These are phyloP conservation scores for Aspergillus indologenus DNA, from an alignment of 495 filamentous ascomycete genomes.

Conservation along the genomic window DNA sequence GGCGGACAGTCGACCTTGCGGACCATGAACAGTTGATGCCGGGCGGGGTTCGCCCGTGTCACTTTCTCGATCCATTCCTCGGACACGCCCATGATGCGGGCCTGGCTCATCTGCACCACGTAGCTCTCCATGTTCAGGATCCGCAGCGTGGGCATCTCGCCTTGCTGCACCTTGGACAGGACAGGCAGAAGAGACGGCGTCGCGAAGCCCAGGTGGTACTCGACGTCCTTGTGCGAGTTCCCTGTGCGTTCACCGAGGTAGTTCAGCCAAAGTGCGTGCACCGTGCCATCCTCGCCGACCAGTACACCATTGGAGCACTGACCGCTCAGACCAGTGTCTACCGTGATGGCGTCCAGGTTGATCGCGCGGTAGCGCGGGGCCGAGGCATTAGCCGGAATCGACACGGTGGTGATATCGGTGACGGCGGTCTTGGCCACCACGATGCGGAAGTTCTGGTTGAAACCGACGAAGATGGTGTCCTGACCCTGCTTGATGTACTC, in stretches of 20 bases:
- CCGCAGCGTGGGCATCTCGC: conserved; percentile 71
- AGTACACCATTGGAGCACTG: conserved; percentile 96
- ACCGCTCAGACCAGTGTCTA: conserved; percentile 84
- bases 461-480: conserved; percentile 91
- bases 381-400: conserved; percentile 86
- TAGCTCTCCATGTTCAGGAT: conserved; percentile 94
- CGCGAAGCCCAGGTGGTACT: conserved; percentile 93
- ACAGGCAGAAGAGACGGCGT: conserved; percentile 86
- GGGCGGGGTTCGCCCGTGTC: conserved; percentile 76
- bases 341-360: conserved; percentile 95
- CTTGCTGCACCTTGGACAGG: conserved; percentile 76
- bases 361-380: conserved; percentile 94
- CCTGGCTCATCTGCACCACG: conserved; percentile 94
- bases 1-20: conserved; percentile 82
- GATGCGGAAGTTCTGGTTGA: conserved; percentile 91
- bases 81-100: conserved; percentile 94
- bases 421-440: conserved; percentile 93
- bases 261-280: conserved; percentile 93
- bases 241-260: conserved; percentile 87
- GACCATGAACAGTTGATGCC: conserved; percentile 98
- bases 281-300: conserved; percentile 81
- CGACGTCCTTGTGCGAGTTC: conserved; percentile 79
- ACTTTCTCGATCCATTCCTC: conserved; percentile 95
- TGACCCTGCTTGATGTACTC: conserved; percentile 84
- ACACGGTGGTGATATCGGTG: conserved; percentile 95